Evolutionary conservation across 768 basidiomycete genomes (phyloP), one percentile per base, ranked within the genome.

Genomic region (Ramaria sp.): DNA sequence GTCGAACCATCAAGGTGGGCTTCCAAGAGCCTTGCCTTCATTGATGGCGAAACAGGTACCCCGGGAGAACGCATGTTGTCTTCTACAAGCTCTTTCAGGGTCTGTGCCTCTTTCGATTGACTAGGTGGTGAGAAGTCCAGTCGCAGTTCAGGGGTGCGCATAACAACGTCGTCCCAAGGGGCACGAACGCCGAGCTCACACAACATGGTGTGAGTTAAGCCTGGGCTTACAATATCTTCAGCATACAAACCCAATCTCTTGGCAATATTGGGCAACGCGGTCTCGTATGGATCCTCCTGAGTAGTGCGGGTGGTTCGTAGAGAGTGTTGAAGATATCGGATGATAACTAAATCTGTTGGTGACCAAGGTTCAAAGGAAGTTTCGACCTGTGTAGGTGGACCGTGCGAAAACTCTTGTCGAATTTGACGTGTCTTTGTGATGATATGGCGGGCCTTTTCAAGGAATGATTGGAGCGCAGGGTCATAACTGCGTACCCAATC

Each of bases 111-210:
- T 36, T 34, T 28, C 18, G 32, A 22, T 20, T 28, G 28, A 43
- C 30, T 16, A 38, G 32, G 27, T 27, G 37, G 48, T 38, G 34
- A 52, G 34, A 30, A 20, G 48, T 68, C 65, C 13, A 65, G 44
- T 12, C 59, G 61, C 9, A 78, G 60, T 16, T 67, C 63, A 0
- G 67, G 67, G 55, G 68, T 66, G 30, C 75, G 64, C 7, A 71
- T 72, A 5, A 70, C 67, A 28, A 79, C 57, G 60, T 92, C 83
- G 59, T 91, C 82, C 94, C 94, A 96, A 1, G 86, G 83, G 1
- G 85, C 74, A 20, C 88, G 63, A 6, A 83, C 75, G 6, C 95
- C 93, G 13, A 95, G 61, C 43, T 88, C 80, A 15, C 79, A 64
- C 34, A 96, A 70, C 20, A 83, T 66, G 55, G 67, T 68, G 59